Conservation (phyloP, 2,329 filamentous ascomycete genomes). For the Macrophomina pseudophaseolina region DNA sequence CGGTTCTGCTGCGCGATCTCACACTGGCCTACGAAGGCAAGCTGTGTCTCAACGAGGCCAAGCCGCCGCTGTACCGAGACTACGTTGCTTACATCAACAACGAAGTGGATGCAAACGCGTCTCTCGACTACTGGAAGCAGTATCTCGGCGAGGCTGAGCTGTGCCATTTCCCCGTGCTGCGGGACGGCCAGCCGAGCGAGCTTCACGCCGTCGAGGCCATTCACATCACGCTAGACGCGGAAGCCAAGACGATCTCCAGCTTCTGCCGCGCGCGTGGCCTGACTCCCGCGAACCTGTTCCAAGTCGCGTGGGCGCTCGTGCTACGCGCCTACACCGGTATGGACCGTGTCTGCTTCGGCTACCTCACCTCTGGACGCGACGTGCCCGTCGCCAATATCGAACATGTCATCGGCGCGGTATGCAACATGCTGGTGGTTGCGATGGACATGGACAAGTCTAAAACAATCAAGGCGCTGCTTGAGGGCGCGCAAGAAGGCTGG, state of each 20-base stretch:
- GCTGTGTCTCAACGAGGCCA: constrained; percentile 39
- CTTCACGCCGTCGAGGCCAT: constrained; percentile 4
- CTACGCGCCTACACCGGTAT: constrained; percentile 35
- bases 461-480: constrained; percentile 36
- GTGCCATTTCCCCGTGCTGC: constrained; percentile 45
- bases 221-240: constrained; percentile 43
- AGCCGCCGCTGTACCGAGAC: constrained; percentile 43
- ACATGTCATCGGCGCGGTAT: constrained; percentile 43
- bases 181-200: constrained; percentile 27
- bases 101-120: constrained; percentile 26
- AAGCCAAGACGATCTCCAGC: constrained; percentile 32
- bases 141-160: constrained; percentile 46
- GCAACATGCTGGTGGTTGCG: constrained; percentile 47
- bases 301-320: constrained; percentile 43
- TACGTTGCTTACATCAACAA: constrained; percentile 42
- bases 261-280: constrained; percentile 52
- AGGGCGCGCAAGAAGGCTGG: not conserved
- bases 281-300: constrained; percentile 55
- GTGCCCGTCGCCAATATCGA: constrained; percentile 41
- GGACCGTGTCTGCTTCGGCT: constrained; percentile 42
- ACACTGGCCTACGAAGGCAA: constrained; percentile 52
- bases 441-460: constrained; percentile 36
- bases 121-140: constrained; percentile 44
- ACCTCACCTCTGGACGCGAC: constrained; percentile 44
- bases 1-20: constrained; percentile 55